Evolutionary conservation across 257 asterid species (phyloP).

Genomic region (Scutellaria baicalensis): DNA sequence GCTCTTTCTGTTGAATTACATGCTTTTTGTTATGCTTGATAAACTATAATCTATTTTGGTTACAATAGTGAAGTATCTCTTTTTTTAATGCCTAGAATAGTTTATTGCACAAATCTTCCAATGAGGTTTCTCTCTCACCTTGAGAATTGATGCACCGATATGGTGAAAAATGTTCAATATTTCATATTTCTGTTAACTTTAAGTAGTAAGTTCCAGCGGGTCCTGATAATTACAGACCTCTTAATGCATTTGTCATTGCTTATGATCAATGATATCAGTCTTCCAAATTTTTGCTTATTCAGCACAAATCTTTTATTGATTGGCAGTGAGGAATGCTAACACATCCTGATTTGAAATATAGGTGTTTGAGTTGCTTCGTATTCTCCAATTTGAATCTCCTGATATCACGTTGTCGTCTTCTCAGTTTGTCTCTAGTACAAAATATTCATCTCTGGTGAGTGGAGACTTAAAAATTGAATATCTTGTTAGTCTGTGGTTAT

Average conservation of each 20-base stretch:
- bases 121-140: not conserved
- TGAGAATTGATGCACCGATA: not conserved
- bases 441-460: constrained; percentile 76
- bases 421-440: constrained; percentile 55
- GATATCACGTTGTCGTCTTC: constrained; percentile 59
- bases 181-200: not conserved
- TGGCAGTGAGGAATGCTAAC: not conserved
- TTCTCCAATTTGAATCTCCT: constrained; percentile 78
- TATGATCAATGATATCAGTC: not conserved
- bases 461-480: not conserved
- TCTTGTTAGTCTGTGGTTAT: not conserved
- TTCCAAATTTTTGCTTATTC: not conserved
- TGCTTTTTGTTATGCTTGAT: not conserved
- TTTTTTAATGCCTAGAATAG: not conserved
- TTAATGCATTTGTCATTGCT: not conserved
- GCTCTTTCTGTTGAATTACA: not conserved
- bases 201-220: not conserved
- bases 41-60: not conserved
- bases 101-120: not conserved
- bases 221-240: not conserved
- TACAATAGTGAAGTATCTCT: not conserved
- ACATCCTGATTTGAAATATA: constrained; percentile 17
- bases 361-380: constrained; percentile 85
- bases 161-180: not conserved
- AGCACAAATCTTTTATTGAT: not conserved